A percentile compares a stretch with the other conserved stretches of the same genome.
These are phyloP conservation scores for Kodamaea alishanica DNA, from an alignment of 1,139 yeast genomes.

Conservation along the genomic window DNA sequence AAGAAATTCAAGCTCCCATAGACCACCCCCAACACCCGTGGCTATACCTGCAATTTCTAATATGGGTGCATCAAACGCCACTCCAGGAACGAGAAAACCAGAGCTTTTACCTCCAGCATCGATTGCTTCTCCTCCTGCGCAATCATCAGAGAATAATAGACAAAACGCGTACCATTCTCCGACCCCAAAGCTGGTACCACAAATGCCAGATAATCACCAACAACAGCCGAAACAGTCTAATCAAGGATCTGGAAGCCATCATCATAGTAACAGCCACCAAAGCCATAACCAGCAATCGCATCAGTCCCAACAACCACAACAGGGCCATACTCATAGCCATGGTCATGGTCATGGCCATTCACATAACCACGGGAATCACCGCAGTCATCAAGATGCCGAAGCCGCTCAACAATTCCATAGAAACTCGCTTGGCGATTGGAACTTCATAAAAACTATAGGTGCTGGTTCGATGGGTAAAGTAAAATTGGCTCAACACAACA, in stretches of 20 bases:
- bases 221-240: constrained; percentile 4
- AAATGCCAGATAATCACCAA: constrained; percentile 1
- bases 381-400: constrained; percentile 9
- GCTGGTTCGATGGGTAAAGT: constrained; percentile 99
- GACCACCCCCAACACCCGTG: constrained; percentile 8
- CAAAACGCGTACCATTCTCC: not conserved
- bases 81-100: constrained; percentile 11
- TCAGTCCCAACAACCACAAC: constrained; percentile 13
- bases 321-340: constrained; percentile 9
- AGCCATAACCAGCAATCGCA: constrained; percentile 8
- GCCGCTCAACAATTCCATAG: constrained; percentile 64
- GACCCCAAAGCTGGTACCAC: constrained; percentile 1
- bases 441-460: constrained; percentile 89
- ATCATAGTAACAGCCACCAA: constrained; percentile 11
- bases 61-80: not conserved
- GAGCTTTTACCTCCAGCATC: constrained; percentile 27
- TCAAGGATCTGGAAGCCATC: constrained; percentile 4
- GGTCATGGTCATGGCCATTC: constrained; percentile 6
- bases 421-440: constrained; percentile 95
- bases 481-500: constrained; percentile 81
- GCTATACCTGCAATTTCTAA: not conserved
- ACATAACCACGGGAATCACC: constrained; percentile 16
- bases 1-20: constrained; percentile 3
- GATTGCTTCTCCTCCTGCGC: constrained; percentile 17
- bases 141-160: constrained; percentile 4